Evolutionary conservation across 352 stramenopile genomes (phyloP), one percentile per base, ranked within the genome.

Genomic region (Phytopythium boreale): DNA sequence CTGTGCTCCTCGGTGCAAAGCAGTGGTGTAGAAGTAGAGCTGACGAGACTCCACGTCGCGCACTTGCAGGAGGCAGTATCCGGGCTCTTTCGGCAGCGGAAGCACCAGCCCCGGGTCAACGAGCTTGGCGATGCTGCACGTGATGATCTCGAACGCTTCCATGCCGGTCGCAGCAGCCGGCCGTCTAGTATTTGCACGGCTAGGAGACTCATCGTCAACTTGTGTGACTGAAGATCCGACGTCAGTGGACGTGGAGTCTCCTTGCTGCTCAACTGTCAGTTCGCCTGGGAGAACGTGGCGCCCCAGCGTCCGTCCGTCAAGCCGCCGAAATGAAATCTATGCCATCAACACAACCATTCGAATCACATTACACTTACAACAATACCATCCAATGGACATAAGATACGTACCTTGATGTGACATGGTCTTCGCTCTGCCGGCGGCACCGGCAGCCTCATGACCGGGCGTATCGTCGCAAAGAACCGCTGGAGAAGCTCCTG

Each of bases 401-500:
- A 19, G 39, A 44, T 0, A 52, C 31, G 27, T 47, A 86, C 69
- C 26, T 67, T 75, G 37, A 87, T 75, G 44, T 52, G 58, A 55
- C 74, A 87, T 2, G 22, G 29, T 29, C 69, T 50, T 36, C 49
- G 60, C 22, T 36, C 22, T 4, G 19, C 24, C 26, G 39, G 17
- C 24, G 46, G 29, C 12, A 61, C 46, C 8, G 75, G 59, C 22
- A 79, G 47, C 3, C 70, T 53, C 19, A 39, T 50, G 31, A 71
- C 63, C 5, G 72, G 68, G 6, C 73, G 74, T 8, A 87, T 43
- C 12, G 63, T 72, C 9, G 63, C 67, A 27, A 87, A 77, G 41
- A 74, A 72, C 4, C 64, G 70, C 58, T 85, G 74, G 11, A 86
- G 34, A 2, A 90, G 62, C 59, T 90, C 82, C 57, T 77, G 60